Base-by-base conservation (phyloP, 2,329 filamentous ascomycete species). In the Paramyrothecium roridum region DNA sequence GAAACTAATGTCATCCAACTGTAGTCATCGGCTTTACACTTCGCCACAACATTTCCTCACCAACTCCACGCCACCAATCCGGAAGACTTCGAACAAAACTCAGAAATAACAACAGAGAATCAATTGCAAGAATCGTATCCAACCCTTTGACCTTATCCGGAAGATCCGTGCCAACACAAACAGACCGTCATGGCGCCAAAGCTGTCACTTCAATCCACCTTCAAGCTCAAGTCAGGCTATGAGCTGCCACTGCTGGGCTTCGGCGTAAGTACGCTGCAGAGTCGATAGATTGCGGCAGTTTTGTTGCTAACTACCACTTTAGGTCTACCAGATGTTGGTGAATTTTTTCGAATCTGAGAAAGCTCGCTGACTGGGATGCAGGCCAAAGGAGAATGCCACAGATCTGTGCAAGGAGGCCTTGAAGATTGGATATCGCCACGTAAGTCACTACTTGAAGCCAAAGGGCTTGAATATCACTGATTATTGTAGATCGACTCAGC, bases 171-270 rank as follows among this genome's bases (percentile, higher is more conserved):
- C 52, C 22, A 48, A 11, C 49, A 46, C 45, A 63, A 61, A 57
- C 52, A 59, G 49, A 60, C 52, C 54, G 76, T 60, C 50, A 83
- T 83, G 80, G 67, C 79, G 3, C 63, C 76, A 33, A 69, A 68
- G 52, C 71, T 82, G 55, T 76, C 61, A 12, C 67, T 83, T 56
- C 66, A 74, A 48, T 81, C 79, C 8, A 76, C 73, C 17, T 61
- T 77, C 63, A 83, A 81, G 73, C 75, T 84, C 55, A 79, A 77
- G 63, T 84, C 78, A 65, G 81, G 81, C 61, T 73, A 80, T 57
- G 74, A 79, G 52, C 73, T 84, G 2, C 81, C 81, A 1, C 69
- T 71, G 10, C 67, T 84, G 20, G 81, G 81, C 48, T 84, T 79
- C 57, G 81, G 81, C 52, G 81, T 83, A 72, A 62, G 80, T 71